Conservation (phyloP, 2,329 filamentous ascomycete species). For the Dactylella cylindrospora region DNA sequence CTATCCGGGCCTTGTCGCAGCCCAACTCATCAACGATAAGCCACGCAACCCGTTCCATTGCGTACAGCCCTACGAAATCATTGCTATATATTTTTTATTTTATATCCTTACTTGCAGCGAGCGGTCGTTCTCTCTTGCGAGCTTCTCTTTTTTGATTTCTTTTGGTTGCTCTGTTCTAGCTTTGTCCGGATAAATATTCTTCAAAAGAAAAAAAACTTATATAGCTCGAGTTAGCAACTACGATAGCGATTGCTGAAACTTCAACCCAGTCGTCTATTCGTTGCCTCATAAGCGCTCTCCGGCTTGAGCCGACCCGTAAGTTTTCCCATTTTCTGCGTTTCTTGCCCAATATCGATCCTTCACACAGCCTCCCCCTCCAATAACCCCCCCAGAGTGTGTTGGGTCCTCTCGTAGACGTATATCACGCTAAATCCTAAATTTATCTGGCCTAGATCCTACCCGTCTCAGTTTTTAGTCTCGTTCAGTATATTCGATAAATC, state of each 20-base stretch:
- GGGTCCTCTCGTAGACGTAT: slow-evolving; percentile 1
- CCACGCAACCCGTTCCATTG: slow-evolving; percentile 24
- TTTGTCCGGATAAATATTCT: no score
- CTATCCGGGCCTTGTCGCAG: slow-evolving; percentile 7
- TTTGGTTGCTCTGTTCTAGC: no score
- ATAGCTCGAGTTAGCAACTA: slow-evolving; percentile 4
- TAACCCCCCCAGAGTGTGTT: slow-evolving; percentile 29
- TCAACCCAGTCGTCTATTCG: slow-evolving; percentile 35
- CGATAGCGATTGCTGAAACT: slow-evolving; percentile 15
- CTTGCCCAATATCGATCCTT: slow-evolving; percentile 34
- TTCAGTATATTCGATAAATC: no score
- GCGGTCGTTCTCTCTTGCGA: slow-evolving; percentile 1
- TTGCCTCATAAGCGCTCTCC: slow-evolving; percentile 36
- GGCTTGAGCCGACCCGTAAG: slow-evolving; percentile 37
- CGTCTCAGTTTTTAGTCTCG: no score
- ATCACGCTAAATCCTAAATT: slow-evolving; percentile 38
- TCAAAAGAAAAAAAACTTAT: no score
- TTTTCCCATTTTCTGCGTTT: slow-evolving; percentile 23
- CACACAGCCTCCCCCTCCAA: slow-evolving; percentile 35
- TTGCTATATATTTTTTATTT: slow-evolving; percentile 5
- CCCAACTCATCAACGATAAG: slow-evolving; percentile 15
- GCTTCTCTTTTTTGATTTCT: slow-evolving; percentile 7
- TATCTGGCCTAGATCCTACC: slow-evolving; percentile 35
- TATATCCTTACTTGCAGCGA: slow-evolving; percentile 1
- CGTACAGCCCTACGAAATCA: slow-evolving; percentile 19